These are phyloP conservation scores for Leucocoprinus birnbaumii DNA, from an alignment of 768 basidiomycete genomes.

Conservation along the genomic window DNA sequence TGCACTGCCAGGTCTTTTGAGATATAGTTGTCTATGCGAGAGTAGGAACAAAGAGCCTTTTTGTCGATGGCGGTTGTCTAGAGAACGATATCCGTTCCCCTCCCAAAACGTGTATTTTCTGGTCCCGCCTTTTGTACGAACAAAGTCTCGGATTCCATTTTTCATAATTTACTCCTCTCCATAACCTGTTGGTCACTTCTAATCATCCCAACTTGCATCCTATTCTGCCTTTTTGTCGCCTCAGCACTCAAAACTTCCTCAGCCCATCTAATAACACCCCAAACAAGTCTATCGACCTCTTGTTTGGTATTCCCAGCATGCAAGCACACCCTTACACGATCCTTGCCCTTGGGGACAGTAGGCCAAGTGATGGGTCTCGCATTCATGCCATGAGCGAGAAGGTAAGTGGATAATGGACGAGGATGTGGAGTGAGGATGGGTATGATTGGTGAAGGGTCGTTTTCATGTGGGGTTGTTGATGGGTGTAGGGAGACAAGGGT, in stretches of 20 bases:
- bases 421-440: conserved; percentile 80
- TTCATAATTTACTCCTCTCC: conserved; percentile 4
- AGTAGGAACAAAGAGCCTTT: too few species aligned
- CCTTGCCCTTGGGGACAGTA: conserved; percentile 84
- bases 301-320: conserved; percentile 69
- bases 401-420: conserved; percentile 69
- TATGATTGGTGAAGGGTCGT: conserved; percentile 69
- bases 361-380: conserved; percentile 83
- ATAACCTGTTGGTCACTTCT: not conserved
- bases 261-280: conserved; percentile 49
- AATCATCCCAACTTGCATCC: not conserved
- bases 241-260: conserved; percentile 27
- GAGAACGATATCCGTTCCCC: too few species aligned
- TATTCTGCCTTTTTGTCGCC: conserved; percentile 2
- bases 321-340: conserved; percentile 86
- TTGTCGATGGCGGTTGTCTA: too few species aligned
- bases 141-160: too few species aligned
- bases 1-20: too few species aligned
- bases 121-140: too few species aligned
- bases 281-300: conserved; percentile 59
- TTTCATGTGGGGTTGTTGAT: conserved; percentile 15
- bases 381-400: conserved; percentile 52
- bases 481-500: conserved; percentile 33
- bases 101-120: too few species aligned
- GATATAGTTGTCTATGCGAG: too few species aligned